Conservation (phyloP, 1,284 basidiomycete genomes). For the Apiotrichum brassicae region DNA sequence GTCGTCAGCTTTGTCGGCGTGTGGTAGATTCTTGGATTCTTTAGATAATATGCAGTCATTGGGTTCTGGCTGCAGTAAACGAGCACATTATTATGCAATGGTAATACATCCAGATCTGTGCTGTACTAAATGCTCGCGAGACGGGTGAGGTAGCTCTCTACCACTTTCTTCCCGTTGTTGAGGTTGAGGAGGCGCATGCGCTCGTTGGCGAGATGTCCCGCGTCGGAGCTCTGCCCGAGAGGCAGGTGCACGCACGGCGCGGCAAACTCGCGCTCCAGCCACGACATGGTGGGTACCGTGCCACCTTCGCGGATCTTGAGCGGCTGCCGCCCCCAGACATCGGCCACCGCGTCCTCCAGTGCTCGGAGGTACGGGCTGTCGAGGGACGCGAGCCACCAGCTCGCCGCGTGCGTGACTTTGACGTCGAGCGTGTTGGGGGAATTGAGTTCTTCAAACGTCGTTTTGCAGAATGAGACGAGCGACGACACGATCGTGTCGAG, state of each 20-base stretch:
- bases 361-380: constrained; percentile 76
- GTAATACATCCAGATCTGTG: too few species aligned
- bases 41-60: too few species aligned
- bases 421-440: constrained; percentile 72
- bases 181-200: constrained; percentile 47
- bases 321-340: constrained; percentile 79
- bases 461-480: constrained; percentile 57
- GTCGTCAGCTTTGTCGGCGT: constrained; percentile 39
- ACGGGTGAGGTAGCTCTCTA: constrained; percentile 39
- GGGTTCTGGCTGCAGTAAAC: too few species aligned
- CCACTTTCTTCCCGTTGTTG: constrained; percentile 44
- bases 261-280: constrained; percentile 79
- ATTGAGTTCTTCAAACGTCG: constrained; percentile 57
- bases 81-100: too few species aligned
- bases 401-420: constrained; percentile 72
- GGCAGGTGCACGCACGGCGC: constrained; percentile 48
- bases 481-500: constrained; percentile 62
- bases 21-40: too few species aligned
- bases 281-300: constrained; percentile 78
- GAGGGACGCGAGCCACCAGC: constrained; percentile 92
- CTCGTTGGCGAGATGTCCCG: constrained; percentile 49
- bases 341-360: constrained; percentile 68
- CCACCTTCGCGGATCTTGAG: constrained; percentile 90
- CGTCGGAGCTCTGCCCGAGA: constrained; percentile 40
- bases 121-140: constrained; percentile 27